Evolutionary conservation across 805 yeast genomes (phyloP).

Genomic region (Kodamaea neixiangensis): DNA sequence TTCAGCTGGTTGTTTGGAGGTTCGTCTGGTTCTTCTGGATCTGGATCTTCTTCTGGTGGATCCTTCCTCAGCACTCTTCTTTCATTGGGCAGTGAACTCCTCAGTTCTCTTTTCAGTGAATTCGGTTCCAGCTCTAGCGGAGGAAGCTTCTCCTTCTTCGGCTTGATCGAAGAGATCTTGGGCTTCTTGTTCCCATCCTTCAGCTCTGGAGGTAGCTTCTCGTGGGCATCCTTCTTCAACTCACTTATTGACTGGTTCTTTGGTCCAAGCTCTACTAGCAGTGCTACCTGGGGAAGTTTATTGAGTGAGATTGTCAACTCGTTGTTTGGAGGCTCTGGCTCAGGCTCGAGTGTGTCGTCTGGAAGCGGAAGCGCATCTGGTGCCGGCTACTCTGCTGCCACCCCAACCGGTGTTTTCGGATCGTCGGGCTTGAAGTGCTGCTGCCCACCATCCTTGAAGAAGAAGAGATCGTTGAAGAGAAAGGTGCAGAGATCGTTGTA

Average conservation of each 20-base stretch:
- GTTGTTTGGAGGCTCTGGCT: constrained; percentile 12
- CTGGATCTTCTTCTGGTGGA: constrained; percentile 13
- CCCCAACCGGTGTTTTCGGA: constrained; percentile 10
- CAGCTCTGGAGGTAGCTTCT: constrained; percentile 1
- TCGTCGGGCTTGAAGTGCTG: constrained; percentile 23
- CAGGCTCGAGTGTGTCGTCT: constrained; percentile 8
- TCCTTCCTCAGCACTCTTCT: constrained; percentile 10
- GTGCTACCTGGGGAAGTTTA: constrained; percentile 11
- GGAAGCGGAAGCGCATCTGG: constrained; percentile 5
- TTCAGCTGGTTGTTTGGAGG: constrained; percentile 19
- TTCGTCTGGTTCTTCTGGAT: constrained; percentile 6
- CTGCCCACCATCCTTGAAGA: constrained; percentile 21
- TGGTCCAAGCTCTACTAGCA: not conserved
- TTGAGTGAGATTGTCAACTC: constrained; percentile 9
- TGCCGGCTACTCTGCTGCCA: constrained; percentile 7
- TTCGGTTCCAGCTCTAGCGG: constrained; percentile 18
- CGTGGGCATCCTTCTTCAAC: not conserved
- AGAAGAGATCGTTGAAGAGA: constrained; percentile 16
- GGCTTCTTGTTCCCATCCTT: constrained; percentile 5
- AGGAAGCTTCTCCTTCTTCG: constrained; percentile 6
- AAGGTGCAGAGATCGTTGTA: constrained; percentile 27
- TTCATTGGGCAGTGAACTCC: constrained; percentile 12
- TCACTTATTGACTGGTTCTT: not conserved
- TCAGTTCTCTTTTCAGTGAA: constrained; percentile 21
- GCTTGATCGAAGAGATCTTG: constrained; percentile 7